Evolutionary conservation across 2,329 filamentous ascomycete genomes (phyloP), one percentile per base, ranked within the genome.

Genomic region (Aureobasidium sp.): DNA sequence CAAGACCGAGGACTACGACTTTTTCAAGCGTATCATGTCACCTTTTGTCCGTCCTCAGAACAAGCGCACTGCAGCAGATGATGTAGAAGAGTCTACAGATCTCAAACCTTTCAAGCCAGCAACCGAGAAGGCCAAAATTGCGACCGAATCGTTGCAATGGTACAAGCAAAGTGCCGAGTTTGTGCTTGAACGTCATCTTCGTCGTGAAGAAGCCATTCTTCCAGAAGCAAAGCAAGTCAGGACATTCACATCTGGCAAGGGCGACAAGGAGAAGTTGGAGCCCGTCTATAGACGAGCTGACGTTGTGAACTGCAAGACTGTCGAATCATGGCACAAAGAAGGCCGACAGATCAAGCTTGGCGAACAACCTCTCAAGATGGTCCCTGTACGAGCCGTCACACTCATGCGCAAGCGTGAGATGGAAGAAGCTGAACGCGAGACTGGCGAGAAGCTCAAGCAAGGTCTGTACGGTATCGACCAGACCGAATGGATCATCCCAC

Each of bases 301-400:
- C 65, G 84, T 97, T 0, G 84, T 92, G 2, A 80, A 82, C 40
- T 95, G 95, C 71, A 92, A 96, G 73, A 95, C 90, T 29, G 88
- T 89, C 1, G 94, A 99, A 71, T 96, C 90, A 1, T 99, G 94
- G 94, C 94, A 97, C 71, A 96, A 96, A 71, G 93, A 96, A 77
- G 94, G 94, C 0, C 84, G 93, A 11, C 87, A 85, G 27, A 85
- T 94, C 3, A 81, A 83, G 27, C 69, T 79, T 0, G 90, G 89
- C 3, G 85, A 88, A 65, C 75, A 84, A 51, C 89, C 94, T 0
- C 75, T 96, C 62, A 99, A 99, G 72, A 81, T 83, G 43, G 94
- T 96, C 0, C 90, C 93, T 0, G 91, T 94, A 70, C 88, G 94
- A 43, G 94, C 91, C 17, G 93, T 96, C 3, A 99, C 94, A 0